phyloP scores from a whole-genome alignment of 805 yeast genomes.

The Jamesozyma spencerorum region DNA sequence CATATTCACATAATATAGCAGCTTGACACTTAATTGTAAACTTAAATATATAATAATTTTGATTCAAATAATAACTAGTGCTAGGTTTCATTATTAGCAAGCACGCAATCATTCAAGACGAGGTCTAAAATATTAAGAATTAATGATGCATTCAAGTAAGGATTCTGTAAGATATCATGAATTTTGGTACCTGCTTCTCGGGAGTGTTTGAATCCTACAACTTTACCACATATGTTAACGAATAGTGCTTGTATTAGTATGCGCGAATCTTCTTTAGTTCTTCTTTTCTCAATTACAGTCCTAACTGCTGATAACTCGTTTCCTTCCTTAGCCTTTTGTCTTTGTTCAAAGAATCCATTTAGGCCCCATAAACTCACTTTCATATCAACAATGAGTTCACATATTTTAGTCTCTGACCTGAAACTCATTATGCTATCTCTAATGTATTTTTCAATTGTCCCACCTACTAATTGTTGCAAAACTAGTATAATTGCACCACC shows the following conservation, averaged over 20 bases:
- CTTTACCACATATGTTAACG: constrained; percentile 55
- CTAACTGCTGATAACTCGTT: constrained; percentile 27
- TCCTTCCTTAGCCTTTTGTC: constrained; percentile 15
- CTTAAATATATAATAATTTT: too few relatives aligned
- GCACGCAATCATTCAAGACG: constrained; percentile 33
- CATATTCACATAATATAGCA: too few relatives aligned
- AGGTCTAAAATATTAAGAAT: constrained; percentile 52
- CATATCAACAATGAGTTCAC: constrained; percentile 31
- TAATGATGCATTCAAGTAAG: constrained; percentile 56
- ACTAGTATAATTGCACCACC: constrained; percentile 77
- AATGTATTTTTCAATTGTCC: constrained; percentile 69
- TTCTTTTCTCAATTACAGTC: constrained; percentile 41
- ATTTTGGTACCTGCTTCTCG: constrained; percentile 50
- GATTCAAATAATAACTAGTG: too few relatives aligned
- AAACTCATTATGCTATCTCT: constrained; percentile 30
- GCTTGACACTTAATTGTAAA: too few relatives aligned
- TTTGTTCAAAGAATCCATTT: constrained; percentile 41
- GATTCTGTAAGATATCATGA: constrained; percentile 66
- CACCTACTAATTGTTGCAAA: constrained; percentile 78
- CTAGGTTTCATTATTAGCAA: background rate
- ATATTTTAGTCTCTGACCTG: constrained; percentile 34
- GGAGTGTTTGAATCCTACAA: constrained; percentile 64
- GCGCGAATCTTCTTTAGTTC: constrained; percentile 50
- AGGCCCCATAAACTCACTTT: constrained; percentile 41
- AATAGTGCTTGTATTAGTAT: constrained; percentile 47